These are phyloP conservation scores for Parasarocladium wereldwijsianum DNA, from an alignment of 2,329 filamentous ascomycete species.

Conservation along the genomic window DNA sequence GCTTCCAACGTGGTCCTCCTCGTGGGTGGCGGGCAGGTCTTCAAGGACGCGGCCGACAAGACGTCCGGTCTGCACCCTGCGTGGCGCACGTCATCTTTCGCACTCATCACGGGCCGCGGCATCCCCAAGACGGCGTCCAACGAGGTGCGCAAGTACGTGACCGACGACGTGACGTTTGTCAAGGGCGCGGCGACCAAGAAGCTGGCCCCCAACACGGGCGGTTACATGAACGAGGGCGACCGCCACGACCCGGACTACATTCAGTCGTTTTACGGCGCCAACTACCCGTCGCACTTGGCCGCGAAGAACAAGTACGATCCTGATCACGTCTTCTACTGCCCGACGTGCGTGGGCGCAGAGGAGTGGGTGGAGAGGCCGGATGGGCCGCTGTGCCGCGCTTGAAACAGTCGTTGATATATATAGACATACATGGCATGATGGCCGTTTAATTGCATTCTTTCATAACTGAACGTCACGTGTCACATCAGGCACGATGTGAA, in stretches of 20 bases:
- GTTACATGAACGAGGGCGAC: conserved; percentile 28
- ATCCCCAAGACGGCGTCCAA: conserved; percentile 8
- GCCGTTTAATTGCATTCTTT: no score
- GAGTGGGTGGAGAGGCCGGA: conserved; percentile 12
- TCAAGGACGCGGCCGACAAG: conserved; percentile 11
- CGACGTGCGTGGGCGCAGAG: conserved; percentile 23
- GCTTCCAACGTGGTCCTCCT: conserved; percentile 12
- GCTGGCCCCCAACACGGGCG: conserved; percentile 23
- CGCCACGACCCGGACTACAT: conserved; percentile 17
- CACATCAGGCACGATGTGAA: no score
- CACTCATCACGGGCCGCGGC: conserved; percentile 8
- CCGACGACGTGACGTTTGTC: conserved; percentile 14
- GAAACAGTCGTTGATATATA: no score
- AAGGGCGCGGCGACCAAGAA: conserved; percentile 16
- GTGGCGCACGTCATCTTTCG: conserved; percentile 12
- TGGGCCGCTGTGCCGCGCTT: conserved; percentile 10
- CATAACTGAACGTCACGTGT: no score
- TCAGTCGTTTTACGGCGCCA: conserved; percentile 19
- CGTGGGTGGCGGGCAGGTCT: conserved; percentile 16
- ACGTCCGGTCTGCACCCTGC: conserved; percentile 14
- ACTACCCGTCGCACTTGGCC: conserved; percentile 14
- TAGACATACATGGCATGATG: no score
- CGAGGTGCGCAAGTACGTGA: conserved; percentile 8
- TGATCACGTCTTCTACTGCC: conserved; percentile 18
- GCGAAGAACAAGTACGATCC: conserved; percentile 21